Conservation (phyloP, 2,329 filamentous ascomycete genomes). For the Geosmithia putterillii region DNA sequence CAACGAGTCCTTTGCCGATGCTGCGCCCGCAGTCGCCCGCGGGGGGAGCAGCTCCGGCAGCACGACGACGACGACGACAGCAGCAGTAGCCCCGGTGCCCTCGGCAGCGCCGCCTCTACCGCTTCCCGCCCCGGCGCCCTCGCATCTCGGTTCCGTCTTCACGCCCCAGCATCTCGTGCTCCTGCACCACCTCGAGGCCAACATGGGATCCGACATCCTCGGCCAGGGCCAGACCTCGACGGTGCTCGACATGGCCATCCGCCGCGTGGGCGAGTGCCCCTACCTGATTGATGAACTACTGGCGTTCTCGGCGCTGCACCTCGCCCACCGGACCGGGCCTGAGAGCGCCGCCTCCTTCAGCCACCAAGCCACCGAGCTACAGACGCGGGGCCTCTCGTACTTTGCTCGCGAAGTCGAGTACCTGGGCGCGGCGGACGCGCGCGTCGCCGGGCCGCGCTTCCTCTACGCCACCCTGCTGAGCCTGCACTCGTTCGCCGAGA, state of each 20-base stretch:
- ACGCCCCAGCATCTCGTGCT: constrained; percentile 25
- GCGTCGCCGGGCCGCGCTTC: constrained; percentile 24
- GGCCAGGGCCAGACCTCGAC: constrained; percentile 8
- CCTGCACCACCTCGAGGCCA: constrained; percentile 20
- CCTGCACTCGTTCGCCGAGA: constrained; percentile 35
- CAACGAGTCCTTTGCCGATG: constrained; percentile 4
- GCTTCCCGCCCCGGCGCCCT: constrained; percentile 2
- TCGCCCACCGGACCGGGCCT: constrained; percentile 9
- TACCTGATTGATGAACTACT: constrained; percentile 35
- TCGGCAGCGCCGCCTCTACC: neutral
- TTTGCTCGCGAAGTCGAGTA: constrained; percentile 18
- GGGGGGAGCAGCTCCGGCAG: neutral
- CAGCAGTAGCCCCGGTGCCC: neutral
- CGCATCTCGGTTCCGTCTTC: constrained; percentile 11
- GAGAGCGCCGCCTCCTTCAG: constrained; percentile 12
- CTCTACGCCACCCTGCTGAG: constrained; percentile 31
- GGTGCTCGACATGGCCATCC: constrained; percentile 18
- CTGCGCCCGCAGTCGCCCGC: neutral
- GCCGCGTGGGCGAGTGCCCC: constrained; percentile 19
- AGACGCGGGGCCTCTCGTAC: constrained; percentile 27
- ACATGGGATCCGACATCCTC: constrained; percentile 10
- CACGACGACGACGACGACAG: neutral
- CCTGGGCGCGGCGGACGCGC: constrained; percentile 10
- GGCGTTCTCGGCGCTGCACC: constrained; percentile 30
- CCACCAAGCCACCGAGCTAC: constrained; percentile 27